Base-by-base conservation (phyloP, 805 yeast species). In the Metschnikowia corniflorae region DNA sequence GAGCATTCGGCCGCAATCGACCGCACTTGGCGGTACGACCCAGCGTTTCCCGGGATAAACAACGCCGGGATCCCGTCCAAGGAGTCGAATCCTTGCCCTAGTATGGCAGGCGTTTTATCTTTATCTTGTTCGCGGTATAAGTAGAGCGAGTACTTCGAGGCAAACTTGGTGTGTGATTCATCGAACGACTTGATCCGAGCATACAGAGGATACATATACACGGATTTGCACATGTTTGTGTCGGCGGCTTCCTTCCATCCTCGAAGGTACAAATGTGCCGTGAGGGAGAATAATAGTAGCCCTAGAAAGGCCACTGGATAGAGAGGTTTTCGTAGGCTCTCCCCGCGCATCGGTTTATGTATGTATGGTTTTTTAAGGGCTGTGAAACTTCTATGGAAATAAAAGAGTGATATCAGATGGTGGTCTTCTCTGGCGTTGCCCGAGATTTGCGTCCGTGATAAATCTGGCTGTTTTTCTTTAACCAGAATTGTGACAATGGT, bases 31-130 rank as follows among this genome's bases (percentile, higher is more conserved):
- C 78, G 76, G 58, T 78, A 88, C 39, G 94, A 82, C 1, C 99
- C 99, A 0, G 98, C 98, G 55, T 94, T 93, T 0, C 99, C 99
- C 1, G 98, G 98, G 26, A 94, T 83, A 58, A 93, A 93, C 12
- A 93, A 63, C 1, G 87, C 88, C 0, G 99, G 99, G 1, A 85
- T 73, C 0, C 97, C 97, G 37, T 68, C 71, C 20, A 71, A 62
- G 16, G 59, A 26, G 12, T 42, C 34, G 18, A 56, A 36, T 40
- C 61, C 46, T 52, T 61, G 55, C 24, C 51, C 41, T 42, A 58
- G 41, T 53, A 54, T 55, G 13, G 53, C 47, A 0, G 95, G 91
- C 4, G 71, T 55, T 3, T 54, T 54, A 53, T 83, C 91, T 46
- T 64, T 67, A 0, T 78, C 82, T 44, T 86, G 94, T 53, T 94